Base-by-base conservation (phyloP, 176 grass and related monocot genomes). In the Aegilops tauschii region DNA sequence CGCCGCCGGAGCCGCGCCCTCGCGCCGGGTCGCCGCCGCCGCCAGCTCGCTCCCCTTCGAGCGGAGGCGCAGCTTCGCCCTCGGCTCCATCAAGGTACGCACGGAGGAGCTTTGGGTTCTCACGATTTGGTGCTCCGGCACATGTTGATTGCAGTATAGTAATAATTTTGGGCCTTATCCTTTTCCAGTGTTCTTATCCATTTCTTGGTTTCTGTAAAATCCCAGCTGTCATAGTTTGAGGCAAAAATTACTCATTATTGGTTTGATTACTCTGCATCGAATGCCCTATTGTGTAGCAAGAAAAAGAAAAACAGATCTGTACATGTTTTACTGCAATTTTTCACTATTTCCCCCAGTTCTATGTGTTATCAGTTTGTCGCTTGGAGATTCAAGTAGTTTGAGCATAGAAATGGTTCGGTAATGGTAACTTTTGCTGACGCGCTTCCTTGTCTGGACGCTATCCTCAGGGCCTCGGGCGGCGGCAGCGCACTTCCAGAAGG, bases 61-160 rank as follows among this genome's bases (percentile, higher is more conserved):
- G 29, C 61, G 66, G 21, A 84, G 84, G 63, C 67, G 86, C 45
- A 64, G 61, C 50, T 80, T 85, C 76, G 69, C 82, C 50, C 61
- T 61, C 20, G 87, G 88, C 63, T 89, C 88, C 78, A 20, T 93
- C 85, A 96, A 93, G 92, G 97, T 99, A 85, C 9, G 18, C 25
- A 5, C 13, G 39, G 14, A 31, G 0, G 35, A 69, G 30, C 66
- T 86, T 34, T 10, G 32, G 9, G 2, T 78, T 8, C 20, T 8
- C 31, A 3, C 20, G 23, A 25, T 25, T 25, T 25, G 23, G 23
- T 25, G 23, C 23, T 25, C 23, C 23, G 23, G 23, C 23, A 25
- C 23, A 25, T 25, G 23, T 25, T 25, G 23, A 25, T 25, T 25
- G 23, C 23, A 25, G 23, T 25, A 25, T 25, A 25, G 23, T 25